phyloP scores from a whole-genome alignment of 495 filamentous ascomycete genomes.

The Chaetomium fimeti region DNA sequence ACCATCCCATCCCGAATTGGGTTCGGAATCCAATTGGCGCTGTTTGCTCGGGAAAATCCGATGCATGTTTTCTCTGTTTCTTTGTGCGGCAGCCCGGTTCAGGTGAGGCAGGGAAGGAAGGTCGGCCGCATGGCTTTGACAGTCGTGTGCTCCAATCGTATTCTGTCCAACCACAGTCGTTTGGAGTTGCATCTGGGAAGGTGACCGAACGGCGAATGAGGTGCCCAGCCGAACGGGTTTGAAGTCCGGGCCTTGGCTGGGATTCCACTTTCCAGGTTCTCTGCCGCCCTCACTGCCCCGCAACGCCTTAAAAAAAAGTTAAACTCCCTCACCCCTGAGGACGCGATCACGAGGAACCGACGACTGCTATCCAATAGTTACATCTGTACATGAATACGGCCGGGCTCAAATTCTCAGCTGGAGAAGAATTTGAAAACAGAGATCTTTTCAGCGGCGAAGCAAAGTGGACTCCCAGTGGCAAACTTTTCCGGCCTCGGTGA shows the following conservation, averaged over 20 bases:
- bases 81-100: background rate
- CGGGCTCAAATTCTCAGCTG: background rate
- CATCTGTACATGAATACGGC: too few species aligned
- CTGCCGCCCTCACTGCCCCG: conserved; percentile 7
- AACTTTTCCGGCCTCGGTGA: background rate
- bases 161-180: conserved; percentile 45
- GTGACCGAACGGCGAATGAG: conserved; percentile 23
- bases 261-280: background rate
- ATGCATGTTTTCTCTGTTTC: background rate
- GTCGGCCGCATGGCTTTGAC: background rate
- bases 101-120: background rate
- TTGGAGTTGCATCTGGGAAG: conserved; percentile 12
- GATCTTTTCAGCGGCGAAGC: background rate
- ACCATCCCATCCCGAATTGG: background rate
- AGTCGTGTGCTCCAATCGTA: conserved; percentile 33
- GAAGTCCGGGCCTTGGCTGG: background rate
- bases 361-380: too few species aligned
- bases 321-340: background rate
- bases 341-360: too few species aligned
- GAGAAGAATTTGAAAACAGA: background rate
- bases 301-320: background rate
- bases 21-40: conserved; percentile 11
- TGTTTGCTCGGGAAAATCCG: background rate
- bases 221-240: background rate
- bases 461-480: background rate